Evolutionary conservation across 306 rosid species (phyloP), one percentile per base, ranked within the genome.

Genomic region (Pterocarpus santalinus): DNA sequence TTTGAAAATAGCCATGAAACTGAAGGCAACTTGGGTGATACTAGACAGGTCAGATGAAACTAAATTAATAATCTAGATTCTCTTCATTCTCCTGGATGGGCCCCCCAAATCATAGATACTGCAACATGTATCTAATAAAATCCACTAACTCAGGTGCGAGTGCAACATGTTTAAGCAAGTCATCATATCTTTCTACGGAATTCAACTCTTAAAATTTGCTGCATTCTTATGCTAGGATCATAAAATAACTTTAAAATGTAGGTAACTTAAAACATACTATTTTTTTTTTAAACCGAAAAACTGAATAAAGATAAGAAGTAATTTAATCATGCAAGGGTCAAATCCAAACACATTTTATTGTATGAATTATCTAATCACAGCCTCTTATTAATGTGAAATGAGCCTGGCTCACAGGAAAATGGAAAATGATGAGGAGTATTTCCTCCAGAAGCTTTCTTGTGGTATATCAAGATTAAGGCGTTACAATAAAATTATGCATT

Each of bases 11-110:
- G 91, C 89, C 53, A 49, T 2, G 79, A 83, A 63, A 35, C 73
- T 83, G 35, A 73, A 87, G 30, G 91, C 97, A 66, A 92, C 94
- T 34, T 92, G 96, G 97, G 77, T 92, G 55, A 86, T 94, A 72
- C 92, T 94, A 52, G 97, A 92, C 75, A 94, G 94, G 98, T 94
- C 14, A 84, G 89, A 53, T 70, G 32, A 82, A 46, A 69, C 32
- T 66, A 63, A 73, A 52, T 9, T 30, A n/a, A 51, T 51, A 33
- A 63, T 82, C 12, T 28, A 72, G 66, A 67, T 81, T 52, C 35
- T 46, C 34, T 35, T 55, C 33, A 15, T 53, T 72, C 36, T 61
- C 73, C 52, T 71, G 9, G 34, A 61, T 68, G 36, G 34, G 22
- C 81, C 17, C 8, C 30, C 51, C 28, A 22, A 22, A 22, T 22